Base-by-base conservation (phyloP, 202 grass and related monocot genomes). In the Eragrostis tef region DNA sequence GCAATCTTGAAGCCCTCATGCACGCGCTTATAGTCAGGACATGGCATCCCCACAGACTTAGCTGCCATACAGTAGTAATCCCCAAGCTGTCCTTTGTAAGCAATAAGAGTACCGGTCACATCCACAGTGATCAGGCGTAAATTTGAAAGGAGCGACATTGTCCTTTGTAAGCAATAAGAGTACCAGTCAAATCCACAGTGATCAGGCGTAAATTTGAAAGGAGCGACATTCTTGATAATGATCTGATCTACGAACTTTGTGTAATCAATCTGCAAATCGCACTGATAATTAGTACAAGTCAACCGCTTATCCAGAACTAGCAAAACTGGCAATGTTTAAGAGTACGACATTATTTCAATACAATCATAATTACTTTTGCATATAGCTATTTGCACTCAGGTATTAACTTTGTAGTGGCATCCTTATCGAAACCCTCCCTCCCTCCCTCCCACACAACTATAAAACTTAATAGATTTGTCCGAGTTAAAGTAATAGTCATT, bases 61-160 rank as follows among this genome's bases (percentile, higher is more conserved):
- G 92, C 94, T 22, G 94, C 94, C 94, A 92, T 93, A 62, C 94
- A 98, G 83, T 98, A 93, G 85, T 94, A 94, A 64, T 98, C 94
- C 19, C 94, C 94, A 4, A 98, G 92, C 17, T 94, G 90, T 45
- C 92, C 94, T 14, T 79, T 77, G 79, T 98, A 94, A 65, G 94
- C 92, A n/a, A n/a, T n/a, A n/a, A n/a, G n/a, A n/a, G n/a, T n/a
- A n/a, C n/a, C n/a, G n/a, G n/a, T n/a, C n/a, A n/a, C n/a, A n/a
- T n/a, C n/a, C n/a, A n/a, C n/a, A n/a, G n/a, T n/a, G n/a, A n/a
- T n/a, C n/a, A n/a, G n/a, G n/a, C n/a, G n/a, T n/a, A n/a, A n/a
- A n/a, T n/a, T n/a, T n/a, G n/a, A n/a, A n/a, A n/a, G n/a, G n/a
- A n/a, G n/a, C n/a, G n/a, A n/a, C n/a, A n/a, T n/a, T 94, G 85